Base-by-base conservation (phyloP, 768 basidiomycete genomes). In the Pleurotus eryngii region DNA sequence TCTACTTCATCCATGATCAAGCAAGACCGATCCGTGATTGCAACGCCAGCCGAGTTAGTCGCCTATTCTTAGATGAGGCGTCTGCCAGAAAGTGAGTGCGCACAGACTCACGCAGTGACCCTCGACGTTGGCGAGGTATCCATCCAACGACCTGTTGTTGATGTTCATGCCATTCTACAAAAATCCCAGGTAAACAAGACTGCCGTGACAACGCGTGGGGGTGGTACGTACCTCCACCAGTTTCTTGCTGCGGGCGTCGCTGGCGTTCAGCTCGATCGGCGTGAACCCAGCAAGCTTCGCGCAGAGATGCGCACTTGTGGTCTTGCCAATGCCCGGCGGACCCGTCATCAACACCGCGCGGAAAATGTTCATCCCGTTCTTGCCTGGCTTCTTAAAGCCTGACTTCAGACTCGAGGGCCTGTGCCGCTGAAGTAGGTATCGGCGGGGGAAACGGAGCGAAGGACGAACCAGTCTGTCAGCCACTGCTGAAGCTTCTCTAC, bases 1-100 rank as follows among this genome's bases (percentile, higher is more conserved):
- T 99, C 97, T 2, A 98, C 96, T 69, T 99, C 97, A 65, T 99
- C 97, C 96, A 99, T 98, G 68, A 99, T 98, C 46, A 99, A 76
- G 61, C 94, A 92, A 0, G 90, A 83, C 68, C 79, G 84, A 63
- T 90, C 83, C 0, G 90, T 94, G 61, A 98, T 85, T 14, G 75
- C 67, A 2, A 95, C 76, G 2, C 90, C 95, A 1, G 83, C 73
- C 1, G 84, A 81, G 60, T 90, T 92, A 7, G 82, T 84, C 18
- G 72, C 71, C 86, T 82, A 57, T 67, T 68, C 11, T 17, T 8
- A 38, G 1, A 15, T 17, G 40, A 12, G 27, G 6, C 30, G 49
- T n/a, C 46, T 46, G 17, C 35, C 26, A 26, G 22, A 38, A 37
- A 18, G 35, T n/a, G 26, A 5, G 51, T 38, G 8, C 18, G 46